Percentiles rank a stretch among this genome's conserved stretches.
phyloP scores from a whole-genome alignment of 1,284 basidiomycete species.

The Phylloporus sp. region DNA sequence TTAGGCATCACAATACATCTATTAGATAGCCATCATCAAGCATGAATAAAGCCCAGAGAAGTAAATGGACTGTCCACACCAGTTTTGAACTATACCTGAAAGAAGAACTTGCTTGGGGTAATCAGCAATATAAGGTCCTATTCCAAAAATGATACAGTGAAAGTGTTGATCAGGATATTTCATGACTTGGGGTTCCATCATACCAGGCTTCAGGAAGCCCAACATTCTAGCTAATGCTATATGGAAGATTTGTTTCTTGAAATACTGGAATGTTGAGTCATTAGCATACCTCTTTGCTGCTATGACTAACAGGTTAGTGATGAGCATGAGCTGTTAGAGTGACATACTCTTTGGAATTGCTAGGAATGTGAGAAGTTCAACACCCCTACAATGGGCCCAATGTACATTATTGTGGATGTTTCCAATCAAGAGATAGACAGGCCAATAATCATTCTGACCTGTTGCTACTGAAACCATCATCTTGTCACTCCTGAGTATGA shows the following conservation, averaged over 20 bases:
- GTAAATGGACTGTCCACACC: conserved; percentile 28
- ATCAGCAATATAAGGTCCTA: conserved; percentile 33
- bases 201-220: background rate
- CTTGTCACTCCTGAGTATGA: too few relatives aligned
- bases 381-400: background rate
- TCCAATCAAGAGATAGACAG: too few relatives aligned
- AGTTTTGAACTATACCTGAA: conserved; percentile 28
- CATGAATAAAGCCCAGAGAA: background rate
- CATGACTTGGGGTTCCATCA: background rate
- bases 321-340: background rate
- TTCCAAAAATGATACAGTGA: conserved; percentile 9
- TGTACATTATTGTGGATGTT: too few relatives aligned
- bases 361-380: conserved; percentile 17
- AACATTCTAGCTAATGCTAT: too few relatives aligned
- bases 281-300: too few relatives aligned
- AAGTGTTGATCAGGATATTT: conserved; percentile 4
- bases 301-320: background rate
- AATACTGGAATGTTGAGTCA: too few relatives aligned
- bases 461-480: too few relatives aligned
- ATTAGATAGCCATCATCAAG: background rate
- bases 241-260: too few relatives aligned
- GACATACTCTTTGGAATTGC: conserved; percentile 21
- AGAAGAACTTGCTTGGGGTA: conserved; percentile 24
- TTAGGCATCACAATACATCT: background rate
- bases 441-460: too few relatives aligned